Percentiles rank a stretch among this genome's conserved stretches.
These are phyloP conservation scores for Diaporthe helianthi DNA, from an alignment of 2,329 filamentous ascomycete genomes.

Conservation along the genomic window DNA sequence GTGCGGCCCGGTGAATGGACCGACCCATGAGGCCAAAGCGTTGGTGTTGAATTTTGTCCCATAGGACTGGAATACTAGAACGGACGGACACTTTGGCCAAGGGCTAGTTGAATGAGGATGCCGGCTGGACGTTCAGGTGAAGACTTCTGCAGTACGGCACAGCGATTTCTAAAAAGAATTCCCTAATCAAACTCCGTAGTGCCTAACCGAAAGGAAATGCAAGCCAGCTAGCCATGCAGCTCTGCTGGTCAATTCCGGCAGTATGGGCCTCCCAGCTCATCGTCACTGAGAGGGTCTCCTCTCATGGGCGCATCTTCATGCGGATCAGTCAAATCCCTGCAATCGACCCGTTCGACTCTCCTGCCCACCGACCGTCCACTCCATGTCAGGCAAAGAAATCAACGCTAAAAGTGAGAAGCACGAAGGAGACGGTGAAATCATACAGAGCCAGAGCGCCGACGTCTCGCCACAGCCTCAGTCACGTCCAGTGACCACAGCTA, in stretches of 20 bases:
- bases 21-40: not conserved
- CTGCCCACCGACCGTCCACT: not conserved
- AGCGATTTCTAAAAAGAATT: not conserved
- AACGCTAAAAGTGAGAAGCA: slow-evolving; percentile 2
- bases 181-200: not conserved
- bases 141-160: too few species aligned
- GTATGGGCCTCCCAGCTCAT: not conserved
- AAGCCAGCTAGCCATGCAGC: not conserved
- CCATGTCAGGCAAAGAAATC: not conserved
- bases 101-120: not conserved
- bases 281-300: not conserved
- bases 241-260: not conserved
- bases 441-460: slow-evolving; percentile 6
- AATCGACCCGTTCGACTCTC: not conserved
- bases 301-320: not conserved
- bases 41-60: not conserved
- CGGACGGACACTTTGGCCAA: not conserved
- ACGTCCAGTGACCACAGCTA: not conserved
- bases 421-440: not conserved
- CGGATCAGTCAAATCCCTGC: not conserved
- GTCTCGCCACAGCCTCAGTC: not conserved
- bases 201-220: not conserved
- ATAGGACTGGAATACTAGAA: not conserved
- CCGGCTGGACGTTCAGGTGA: not conserved
- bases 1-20: not conserved